Base-by-base conservation (phyloP, 257 asterid genomes). In the Cordia subcordata region DNA sequence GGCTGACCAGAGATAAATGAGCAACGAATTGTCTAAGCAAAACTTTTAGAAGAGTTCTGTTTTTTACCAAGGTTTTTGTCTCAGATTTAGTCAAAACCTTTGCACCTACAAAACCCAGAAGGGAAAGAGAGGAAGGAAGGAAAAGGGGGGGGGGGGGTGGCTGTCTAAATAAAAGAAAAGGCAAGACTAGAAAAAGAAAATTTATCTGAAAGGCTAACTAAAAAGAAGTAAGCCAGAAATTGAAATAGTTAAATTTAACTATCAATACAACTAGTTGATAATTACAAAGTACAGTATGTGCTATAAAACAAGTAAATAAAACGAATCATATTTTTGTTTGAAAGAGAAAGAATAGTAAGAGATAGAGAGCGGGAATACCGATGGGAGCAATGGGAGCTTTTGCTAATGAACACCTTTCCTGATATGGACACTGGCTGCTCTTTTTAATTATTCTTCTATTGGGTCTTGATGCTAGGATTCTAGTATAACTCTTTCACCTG, bases 391-490 rank as follows among this genome's bases (percentile, higher is more conserved):
- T 4, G 27, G 23, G 37, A 62, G 68, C 68, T 55, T 38, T 15
- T 18, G 54, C 12, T 49, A 11, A 51, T 55, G 61, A 12, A 56
- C 49, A 35, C 49, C 58, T 20, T 40, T 45, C 21, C 10, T 35
- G 52, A 64, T 21, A 51, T 61, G 57, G 56, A 46, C 54, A 27
- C 58, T 40, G 51, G 16, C 16, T n/a, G 42, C 21, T 55, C 44
- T 63, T 53, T 19, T 54, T 52, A 52, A 63, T 64, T 38, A 58
- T 38, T 14, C 13, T 16, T 53, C 47, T 3, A 42, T 20, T 49
- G 71, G 62, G 35, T 58, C 74, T 73, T 68, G 69, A 57, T 66
- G 66, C 49, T 23, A 55, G 56, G 57, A 22, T 46, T 16, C 17
- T 20, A 67, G 21, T 68, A 32, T 57, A 44, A 50, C 57, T 46